Percentiles rank a stretch among this genome's conserved stretches.
Evolutionary conservation across 495 filamentous ascomycete species (phyloP).

Genomic region (Hyphodiscus hymeniophilus): DNA sequence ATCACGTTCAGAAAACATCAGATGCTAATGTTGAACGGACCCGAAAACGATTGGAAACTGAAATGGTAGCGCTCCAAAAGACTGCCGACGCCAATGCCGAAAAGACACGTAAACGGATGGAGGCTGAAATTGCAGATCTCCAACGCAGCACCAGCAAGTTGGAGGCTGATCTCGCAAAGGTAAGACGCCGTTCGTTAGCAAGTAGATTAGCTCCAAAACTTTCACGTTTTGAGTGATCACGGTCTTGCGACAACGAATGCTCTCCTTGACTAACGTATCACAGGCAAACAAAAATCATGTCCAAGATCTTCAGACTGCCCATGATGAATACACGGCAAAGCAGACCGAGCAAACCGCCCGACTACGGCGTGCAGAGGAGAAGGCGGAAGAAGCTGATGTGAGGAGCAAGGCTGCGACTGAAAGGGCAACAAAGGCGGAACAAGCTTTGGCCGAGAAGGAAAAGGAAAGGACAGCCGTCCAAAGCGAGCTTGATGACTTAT

Average conservation of each 20-base stretch:
- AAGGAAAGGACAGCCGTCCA: slow-evolving; percentile 57
- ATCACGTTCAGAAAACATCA: slow-evolving; percentile 29
- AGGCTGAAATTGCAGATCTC: slow-evolving; percentile 22
- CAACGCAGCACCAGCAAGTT: slow-evolving; percentile 9
- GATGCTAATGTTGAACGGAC: slow-evolving; percentile 35
- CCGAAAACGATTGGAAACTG: slow-evolving; percentile 20
- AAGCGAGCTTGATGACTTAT: slow-evolving; percentile 69
- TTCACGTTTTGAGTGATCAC: too few species aligned
- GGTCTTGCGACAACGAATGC: too few species aligned
- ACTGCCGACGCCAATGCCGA: slow-evolving; percentile 33
- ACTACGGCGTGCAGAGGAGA: slow-evolving; percentile 25
- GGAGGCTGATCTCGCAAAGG: slow-evolving; percentile 21
- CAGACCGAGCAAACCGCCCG: slow-evolving; percentile 36
- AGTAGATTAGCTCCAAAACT: not conserved
- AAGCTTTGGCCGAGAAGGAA: slow-evolving; percentile 45
- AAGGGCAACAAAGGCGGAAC: slow-evolving; percentile 23
- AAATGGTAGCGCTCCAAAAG: slow-evolving; percentile 24
- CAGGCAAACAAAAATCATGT: slow-evolving; percentile 43
- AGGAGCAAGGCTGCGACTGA: slow-evolving; percentile 24
- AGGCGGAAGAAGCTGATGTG: slow-evolving; percentile 17
- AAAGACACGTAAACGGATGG: slow-evolving; percentile 27
- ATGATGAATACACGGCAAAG: slow-evolving; percentile 45
- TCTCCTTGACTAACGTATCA: slow-evolving; percentile 6
- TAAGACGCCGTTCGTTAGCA: slow-evolving; percentile 6
- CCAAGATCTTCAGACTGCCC: slow-evolving; percentile 50